Percentiles rank a stretch among this genome's conserved stretches.
These are phyloP conservation scores for Candida sp. DNA, from an alignment of 1,139 yeast species.

Conservation along the genomic window DNA sequence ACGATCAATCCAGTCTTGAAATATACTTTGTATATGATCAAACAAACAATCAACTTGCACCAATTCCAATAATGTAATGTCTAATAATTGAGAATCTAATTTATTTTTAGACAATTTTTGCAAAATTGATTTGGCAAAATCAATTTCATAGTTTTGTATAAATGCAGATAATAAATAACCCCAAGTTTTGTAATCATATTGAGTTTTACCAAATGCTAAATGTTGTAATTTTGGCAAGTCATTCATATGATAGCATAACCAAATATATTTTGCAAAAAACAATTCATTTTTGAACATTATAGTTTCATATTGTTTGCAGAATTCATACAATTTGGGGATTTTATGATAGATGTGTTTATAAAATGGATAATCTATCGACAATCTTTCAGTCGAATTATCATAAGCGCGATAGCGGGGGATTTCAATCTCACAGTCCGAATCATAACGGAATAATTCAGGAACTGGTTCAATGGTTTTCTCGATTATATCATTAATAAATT, in stretches of 20 bases:
- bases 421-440: conserved; percentile 1
- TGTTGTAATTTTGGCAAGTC: conserved; percentile 17
- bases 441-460: neutral
- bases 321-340: conserved; percentile 1
- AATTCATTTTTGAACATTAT: conserved; percentile 3
- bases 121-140: conserved; percentile 21
- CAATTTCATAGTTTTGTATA: conserved; percentile 32
- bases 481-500: conserved; percentile 1
- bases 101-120: conserved; percentile 5
- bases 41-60: conserved; percentile 28
- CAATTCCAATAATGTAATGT: conserved; percentile 22
- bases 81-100: conserved; percentile 15
- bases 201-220: conserved; percentile 9
- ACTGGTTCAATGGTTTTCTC: neutral
- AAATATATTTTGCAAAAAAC: conserved; percentile 19
- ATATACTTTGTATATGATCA: conserved; percentile 23
- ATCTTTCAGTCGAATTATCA: neutral
- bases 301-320: conserved; percentile 1
- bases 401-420: neutral
- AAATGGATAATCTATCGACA: conserved; percentile 1
- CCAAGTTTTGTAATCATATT: conserved; percentile 21
- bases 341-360: neutral
- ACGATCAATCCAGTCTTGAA: conserved; percentile 27
- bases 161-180: conserved; percentile 28
- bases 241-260: conserved; percentile 33